Percentiles rank a stretch among this genome's conserved stretches.
These are phyloP conservation scores for Puccinia novopanici DNA, from an alignment of 1,284 basidiomycete species.

Conservation along the genomic window DNA sequence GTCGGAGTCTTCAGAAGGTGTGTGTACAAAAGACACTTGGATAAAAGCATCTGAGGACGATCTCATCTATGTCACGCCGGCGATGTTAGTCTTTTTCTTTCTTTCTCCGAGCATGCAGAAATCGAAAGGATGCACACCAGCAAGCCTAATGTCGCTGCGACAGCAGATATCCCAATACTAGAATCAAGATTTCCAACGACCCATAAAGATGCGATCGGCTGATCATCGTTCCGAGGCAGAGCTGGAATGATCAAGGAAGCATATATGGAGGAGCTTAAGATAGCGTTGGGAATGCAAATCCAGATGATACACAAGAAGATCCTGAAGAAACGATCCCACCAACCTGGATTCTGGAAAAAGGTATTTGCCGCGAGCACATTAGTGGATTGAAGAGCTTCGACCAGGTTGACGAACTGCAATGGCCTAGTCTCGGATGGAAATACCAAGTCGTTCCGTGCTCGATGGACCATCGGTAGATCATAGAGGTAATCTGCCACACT, in stretches of 20 bases:
- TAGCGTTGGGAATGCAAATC: neutral
- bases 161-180: conserved; percentile 65
- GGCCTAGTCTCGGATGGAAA: conserved; percentile 64
- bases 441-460: conserved; percentile 72
- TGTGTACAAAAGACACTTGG: conserved; percentile 61
- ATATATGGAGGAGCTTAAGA: too few species aligned
- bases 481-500: conserved; percentile 80
- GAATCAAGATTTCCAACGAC: conserved; percentile 79
- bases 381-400: conserved; percentile 62
- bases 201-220: conserved; percentile 64
- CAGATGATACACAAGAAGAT: conserved; percentile 46
- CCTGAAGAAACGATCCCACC: neutral
- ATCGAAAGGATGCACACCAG: conserved; percentile 63
- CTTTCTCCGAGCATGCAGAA: neutral
- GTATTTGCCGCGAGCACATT: conserved; percentile 52
- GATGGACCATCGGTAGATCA: conserved; percentile 73
- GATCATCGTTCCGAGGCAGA: conserved; percentile 51
- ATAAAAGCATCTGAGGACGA: conserved; percentile 52
- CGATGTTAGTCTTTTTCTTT: neutral
- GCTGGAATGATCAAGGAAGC: conserved; percentile 58
- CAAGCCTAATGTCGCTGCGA: conserved; percentile 69
- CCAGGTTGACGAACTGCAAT: conserved; percentile 65
- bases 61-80: conserved; percentile 45
- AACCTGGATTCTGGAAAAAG: conserved; percentile 42
- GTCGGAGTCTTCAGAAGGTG: conserved; percentile 53